Conservation (phyloP, 2,329 filamentous ascomycete genomes). For the Pseudocercospora fijiensis region DNA sequence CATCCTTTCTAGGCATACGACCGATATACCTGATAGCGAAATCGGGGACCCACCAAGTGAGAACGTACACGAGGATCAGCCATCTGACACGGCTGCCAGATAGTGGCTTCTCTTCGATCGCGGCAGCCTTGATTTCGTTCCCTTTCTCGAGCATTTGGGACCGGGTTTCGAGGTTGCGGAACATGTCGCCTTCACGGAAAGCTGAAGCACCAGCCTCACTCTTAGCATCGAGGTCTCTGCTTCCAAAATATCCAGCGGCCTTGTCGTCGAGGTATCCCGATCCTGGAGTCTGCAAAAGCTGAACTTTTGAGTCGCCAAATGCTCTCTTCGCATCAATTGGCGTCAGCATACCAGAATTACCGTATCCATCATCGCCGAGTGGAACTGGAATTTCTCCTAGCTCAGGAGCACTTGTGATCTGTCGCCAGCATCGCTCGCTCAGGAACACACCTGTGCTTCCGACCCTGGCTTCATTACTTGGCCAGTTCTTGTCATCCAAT, state of each 20-base stretch:
- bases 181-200: conserved; percentile 92
- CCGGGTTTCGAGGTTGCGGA: conserved; percentile 90
- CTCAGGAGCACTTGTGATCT: conserved; percentile 75
- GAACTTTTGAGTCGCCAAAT: conserved; percentile 61
- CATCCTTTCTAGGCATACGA: conserved; percentile 86
- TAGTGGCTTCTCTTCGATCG: conserved; percentile 80
- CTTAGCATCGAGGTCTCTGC: conserved; percentile 73
- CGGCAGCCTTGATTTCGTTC: conserved; percentile 83
- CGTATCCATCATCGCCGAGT: conserved; percentile 55
- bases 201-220: conserved; percentile 93
- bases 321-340: conserved; percentile 53
- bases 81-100: conserved; percentile 84
- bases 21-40: conserved; percentile 74
- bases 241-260: conserved; percentile 77
- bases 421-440: conserved; percentile 93
- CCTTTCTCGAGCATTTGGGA: conserved; percentile 94
- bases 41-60: conserved; percentile 88
- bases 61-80: conserved; percentile 76
- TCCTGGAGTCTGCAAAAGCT: conserved; percentile 56
- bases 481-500: conserved; percentile 91
- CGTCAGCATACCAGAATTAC: conserved; percentile 59
- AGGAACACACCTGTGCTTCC: conserved; percentile 93
- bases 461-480: conserved; percentile 82
- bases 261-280: conserved; percentile 69
- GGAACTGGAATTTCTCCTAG: conserved; percentile 56